Conservation (phyloP, 192 early-diverging fungal genomes). For the Umbelopsis isabellina region DNA sequence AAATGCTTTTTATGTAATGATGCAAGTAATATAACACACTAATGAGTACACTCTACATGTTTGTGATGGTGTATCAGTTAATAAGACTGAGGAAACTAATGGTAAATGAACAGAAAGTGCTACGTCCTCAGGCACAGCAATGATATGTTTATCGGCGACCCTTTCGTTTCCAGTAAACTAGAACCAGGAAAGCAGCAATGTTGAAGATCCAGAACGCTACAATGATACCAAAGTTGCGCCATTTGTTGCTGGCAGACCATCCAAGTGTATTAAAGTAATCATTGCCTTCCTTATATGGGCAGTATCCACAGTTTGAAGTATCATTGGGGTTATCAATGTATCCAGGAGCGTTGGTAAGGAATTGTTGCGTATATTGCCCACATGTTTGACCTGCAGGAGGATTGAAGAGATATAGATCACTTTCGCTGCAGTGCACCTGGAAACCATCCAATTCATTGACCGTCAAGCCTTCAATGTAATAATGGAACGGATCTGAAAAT, state of each 20-base stretch:
- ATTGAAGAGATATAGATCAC: constrained; percentile 59
- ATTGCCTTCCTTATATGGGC: constrained; percentile 56
- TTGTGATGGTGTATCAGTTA: too few species aligned
- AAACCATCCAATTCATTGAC: constrained; percentile 62
- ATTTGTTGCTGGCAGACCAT: constrained; percentile 61
- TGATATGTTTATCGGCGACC: constrained; percentile 25
- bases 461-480: constrained; percentile 66
- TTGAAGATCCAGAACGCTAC: constrained; percentile 65
- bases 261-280: constrained; percentile 56
- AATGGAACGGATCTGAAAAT: constrained; percentile 62
- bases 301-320: constrained; percentile 61
- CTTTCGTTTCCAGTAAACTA: constrained; percentile 42
- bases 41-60: too few species aligned
- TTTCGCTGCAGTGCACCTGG: constrained; percentile 45
- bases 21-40: too few species aligned
- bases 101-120: too few species aligned
- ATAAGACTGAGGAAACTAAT: too few species aligned
- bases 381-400: constrained; percentile 65
- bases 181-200: constrained; percentile 44
- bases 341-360: constrained; percentile 36
- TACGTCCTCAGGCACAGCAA: background rate
- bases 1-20: too few species aligned
- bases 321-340: constrained; percentile 28
- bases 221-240: constrained; percentile 75
- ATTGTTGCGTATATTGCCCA: constrained; percentile 59